A percentile compares a stretch with the other conserved stretches of the same genome.
Conservation (phyloP, 495 filamentous ascomycete genomes). For the Penicillium simplicissimum region DNA sequence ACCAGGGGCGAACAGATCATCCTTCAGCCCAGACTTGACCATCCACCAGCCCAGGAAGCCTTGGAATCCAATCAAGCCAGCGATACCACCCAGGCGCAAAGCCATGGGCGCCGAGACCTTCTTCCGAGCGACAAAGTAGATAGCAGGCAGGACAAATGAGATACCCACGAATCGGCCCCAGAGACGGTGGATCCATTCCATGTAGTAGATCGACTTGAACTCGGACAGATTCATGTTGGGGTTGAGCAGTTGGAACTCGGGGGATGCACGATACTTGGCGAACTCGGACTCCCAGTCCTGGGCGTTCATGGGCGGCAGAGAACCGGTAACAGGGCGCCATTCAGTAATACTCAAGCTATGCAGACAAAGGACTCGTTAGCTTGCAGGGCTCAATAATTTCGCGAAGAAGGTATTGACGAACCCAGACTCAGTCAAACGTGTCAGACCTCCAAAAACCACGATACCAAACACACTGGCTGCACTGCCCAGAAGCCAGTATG, state of each 20-base stretch:
- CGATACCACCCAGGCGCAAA: slow-evolving; percentile 74
- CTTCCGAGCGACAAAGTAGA: slow-evolving; percentile 83
- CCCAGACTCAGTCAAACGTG: slow-evolving; percentile 94
- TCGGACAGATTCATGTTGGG: slow-evolving; percentile 86
- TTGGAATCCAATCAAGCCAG: slow-evolving; percentile 88
- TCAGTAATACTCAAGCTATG: slow-evolving; percentile 93
- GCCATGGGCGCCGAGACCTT: slow-evolving; percentile 80
- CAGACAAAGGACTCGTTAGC: slow-evolving; percentile 23
- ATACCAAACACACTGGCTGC: slow-evolving; percentile 94
- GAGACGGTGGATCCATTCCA: slow-evolving; percentile 97
- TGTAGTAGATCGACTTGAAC: slow-evolving; percentile 98
- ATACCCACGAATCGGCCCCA: slow-evolving; percentile 94
- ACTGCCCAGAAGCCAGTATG: slow-evolving; percentile 90
- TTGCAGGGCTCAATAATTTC: not conserved
- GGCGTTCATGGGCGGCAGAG: slow-evolving; percentile 74
- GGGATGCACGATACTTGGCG: slow-evolving; percentile 82
- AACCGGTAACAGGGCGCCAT: slow-evolving; percentile 96
- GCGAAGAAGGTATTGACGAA: slow-evolving; percentile 39
- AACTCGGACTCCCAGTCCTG: slow-evolving; percentile 90
- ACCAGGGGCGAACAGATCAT: slow-evolving; percentile 90
- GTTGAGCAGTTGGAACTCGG: slow-evolving; percentile 89
- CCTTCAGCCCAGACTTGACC: slow-evolving; percentile 93
- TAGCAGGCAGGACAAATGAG: slow-evolving; percentile 80
- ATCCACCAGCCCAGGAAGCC: slow-evolving; percentile 99
- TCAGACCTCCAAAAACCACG: slow-evolving; percentile 92